These are phyloP conservation scores for Eucalyptus cloeziana DNA, from an alignment of 345 rosid genomes.

Conservation along the genomic window DNA sequence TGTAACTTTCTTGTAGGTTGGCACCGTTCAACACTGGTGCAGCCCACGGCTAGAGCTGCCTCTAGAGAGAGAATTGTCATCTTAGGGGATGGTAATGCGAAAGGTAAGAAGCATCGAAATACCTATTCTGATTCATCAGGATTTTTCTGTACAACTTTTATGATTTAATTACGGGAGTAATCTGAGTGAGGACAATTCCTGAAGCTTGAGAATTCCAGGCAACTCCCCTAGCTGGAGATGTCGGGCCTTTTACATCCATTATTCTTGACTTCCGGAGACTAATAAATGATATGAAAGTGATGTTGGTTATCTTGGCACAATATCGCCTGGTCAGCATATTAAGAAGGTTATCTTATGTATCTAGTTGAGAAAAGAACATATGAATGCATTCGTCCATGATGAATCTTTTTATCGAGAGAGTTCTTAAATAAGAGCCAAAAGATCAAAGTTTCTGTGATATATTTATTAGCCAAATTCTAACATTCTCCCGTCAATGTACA, in stretches of 20 bases:
- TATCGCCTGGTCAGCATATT: background rate
- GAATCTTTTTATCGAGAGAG: background rate
- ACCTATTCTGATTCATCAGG: background rate
- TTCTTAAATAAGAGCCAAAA: background rate
- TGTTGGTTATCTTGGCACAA: background rate
- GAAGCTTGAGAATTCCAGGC: background rate
- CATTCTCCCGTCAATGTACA: background rate
- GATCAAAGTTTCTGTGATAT: background rate
- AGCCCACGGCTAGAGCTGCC: background rate
- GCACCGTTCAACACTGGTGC: background rate
- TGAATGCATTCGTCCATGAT: background rate
- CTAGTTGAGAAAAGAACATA: background rate
- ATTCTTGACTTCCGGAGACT: background rate
- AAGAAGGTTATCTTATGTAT: background rate
- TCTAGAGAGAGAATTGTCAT: background rate
- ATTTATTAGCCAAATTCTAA: background rate
- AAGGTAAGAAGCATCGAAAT: background rate
- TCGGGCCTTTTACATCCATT: background rate
- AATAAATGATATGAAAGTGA: background rate
- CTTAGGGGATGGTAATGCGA: conserved; percentile 3
- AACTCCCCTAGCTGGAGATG: background rate
- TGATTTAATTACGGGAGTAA: background rate
- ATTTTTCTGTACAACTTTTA: background rate
- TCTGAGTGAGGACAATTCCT: background rate
- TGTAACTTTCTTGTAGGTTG: background rate